These are phyloP conservation scores for Crassisporium funariophilum DNA, from an alignment of 768 basidiomycete genomes.

Conservation along the genomic window DNA sequence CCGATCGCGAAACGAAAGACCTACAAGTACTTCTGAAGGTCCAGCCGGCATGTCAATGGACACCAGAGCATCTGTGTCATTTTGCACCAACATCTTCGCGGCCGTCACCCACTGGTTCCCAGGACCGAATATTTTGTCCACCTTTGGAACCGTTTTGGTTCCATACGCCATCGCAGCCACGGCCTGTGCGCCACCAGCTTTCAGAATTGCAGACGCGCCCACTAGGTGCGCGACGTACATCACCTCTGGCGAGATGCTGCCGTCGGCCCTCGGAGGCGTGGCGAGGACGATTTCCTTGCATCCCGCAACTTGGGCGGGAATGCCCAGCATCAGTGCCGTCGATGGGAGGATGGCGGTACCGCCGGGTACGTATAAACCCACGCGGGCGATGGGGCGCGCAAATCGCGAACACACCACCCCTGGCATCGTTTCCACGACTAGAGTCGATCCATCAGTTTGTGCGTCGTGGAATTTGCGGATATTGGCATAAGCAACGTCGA, in stretches of 20 bases:
- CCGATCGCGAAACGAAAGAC: constrained; percentile 21
- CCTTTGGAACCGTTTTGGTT: constrained; percentile 92
- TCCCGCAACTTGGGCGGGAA: constrained; percentile 96
- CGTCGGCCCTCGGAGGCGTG: constrained; percentile 93
- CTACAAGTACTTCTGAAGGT: constrained; percentile 93
- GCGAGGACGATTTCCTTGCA: constrained; percentile 92
- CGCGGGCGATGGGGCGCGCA: constrained; percentile 91
- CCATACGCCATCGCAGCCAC: constrained; percentile 97
- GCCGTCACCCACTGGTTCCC: constrained; percentile 99
- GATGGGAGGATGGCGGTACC: constrained; percentile 96
- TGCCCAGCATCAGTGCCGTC: constrained; percentile 96
- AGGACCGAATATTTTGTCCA: constrained; percentile 99
- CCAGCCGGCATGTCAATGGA: constrained; percentile 99
- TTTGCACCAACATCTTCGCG: constrained; percentile 99
- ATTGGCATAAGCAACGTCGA: constrained; percentile 89
- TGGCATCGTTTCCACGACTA: constrained; percentile 96
- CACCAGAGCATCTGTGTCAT: constrained; percentile 94
- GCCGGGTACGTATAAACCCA: constrained; percentile 96
- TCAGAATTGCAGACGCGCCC: constrained; percentile 87
- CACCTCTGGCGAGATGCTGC: constrained; percentile 93
- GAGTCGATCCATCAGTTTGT: constrained; percentile 68
- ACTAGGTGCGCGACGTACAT: constrained; percentile 93
- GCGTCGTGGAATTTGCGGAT: constrained; percentile 91
- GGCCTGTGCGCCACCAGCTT: constrained; percentile 96
- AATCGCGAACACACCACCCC: constrained; percentile 96